phyloP scores from a whole-genome alignment of 2,329 filamentous ascomycete species.

The Talaromyces sp. region DNA sequence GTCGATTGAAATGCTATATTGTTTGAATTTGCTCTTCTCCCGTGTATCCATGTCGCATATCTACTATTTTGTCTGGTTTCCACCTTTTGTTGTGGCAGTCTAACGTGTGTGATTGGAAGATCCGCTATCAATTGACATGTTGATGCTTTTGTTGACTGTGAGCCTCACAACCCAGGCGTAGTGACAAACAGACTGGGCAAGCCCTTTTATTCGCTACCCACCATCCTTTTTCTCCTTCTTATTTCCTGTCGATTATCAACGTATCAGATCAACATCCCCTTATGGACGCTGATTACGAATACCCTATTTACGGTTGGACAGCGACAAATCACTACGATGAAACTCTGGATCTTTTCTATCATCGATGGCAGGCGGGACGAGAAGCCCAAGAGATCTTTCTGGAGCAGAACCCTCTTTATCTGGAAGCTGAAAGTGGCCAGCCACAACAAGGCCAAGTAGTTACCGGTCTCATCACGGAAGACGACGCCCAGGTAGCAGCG shows the following conservation, averaged over 20 bases:
- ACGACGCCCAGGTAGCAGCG: conserved; percentile 7
- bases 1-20: not conserved
- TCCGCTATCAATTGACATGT: not conserved
- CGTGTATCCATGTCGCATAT: conserved; percentile 15
- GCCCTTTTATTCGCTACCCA: not conserved
- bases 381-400: conserved; percentile 10
- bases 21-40: not conserved
- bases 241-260: not conserved
- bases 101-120: conserved; percentile 1
- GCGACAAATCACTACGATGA: not conserved
- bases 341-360: conserved; percentile 18
- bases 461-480: not conserved
- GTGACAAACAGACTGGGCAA: not conserved
- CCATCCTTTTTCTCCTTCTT: not conserved
- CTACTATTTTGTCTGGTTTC: conserved; percentile 19
- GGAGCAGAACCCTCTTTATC: conserved; percentile 1
- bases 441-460: not conserved
- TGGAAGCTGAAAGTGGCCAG: conserved; percentile 6
- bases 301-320: conserved; percentile 1
- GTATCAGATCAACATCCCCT: not conserved
- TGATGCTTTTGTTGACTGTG: not conserved
- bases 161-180: conserved; percentile 1
- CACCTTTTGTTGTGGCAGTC: conserved; percentile 14
- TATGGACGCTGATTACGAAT: conserved; percentile 5
- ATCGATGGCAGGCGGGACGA: conserved; percentile 14